Conservation (phyloP, 148 eudicot species). For the Amaranthus hypochondriacus region DNA sequence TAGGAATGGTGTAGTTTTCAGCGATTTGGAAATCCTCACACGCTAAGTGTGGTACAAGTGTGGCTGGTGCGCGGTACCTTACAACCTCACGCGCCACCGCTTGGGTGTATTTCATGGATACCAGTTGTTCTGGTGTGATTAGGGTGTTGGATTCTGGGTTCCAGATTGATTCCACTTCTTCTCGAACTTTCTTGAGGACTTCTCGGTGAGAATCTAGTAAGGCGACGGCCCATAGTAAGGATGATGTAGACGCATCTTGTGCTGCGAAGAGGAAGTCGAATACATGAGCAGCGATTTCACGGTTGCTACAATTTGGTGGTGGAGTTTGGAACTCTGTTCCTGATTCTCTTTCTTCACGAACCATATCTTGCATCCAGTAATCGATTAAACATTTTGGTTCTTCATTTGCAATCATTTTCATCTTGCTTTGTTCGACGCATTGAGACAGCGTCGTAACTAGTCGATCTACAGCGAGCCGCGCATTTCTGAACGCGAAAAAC, state of each 20-base stretch:
- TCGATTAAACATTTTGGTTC: constrained; percentile 72
- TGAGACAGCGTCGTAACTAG: constrained; percentile 37
- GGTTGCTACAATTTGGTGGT: constrained; percentile 29
- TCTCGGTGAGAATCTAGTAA: constrained; percentile 61
- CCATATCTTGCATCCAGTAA: constrained; percentile 71
- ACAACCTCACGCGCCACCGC: constrained; percentile 92
- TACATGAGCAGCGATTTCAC: constrained; percentile 52
- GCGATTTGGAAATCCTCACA: constrained; percentile 53
- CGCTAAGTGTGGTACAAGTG: constrained; percentile 75
- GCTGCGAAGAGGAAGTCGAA: constrained; percentile 84
- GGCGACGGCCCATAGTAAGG: constrained; percentile 78
- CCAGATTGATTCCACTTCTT: constrained; percentile 54
- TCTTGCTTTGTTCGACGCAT: constrained; percentile 52
- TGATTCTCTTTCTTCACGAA: constrained; percentile 36
- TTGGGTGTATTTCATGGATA: constrained; percentile 65
- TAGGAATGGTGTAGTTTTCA: constrained; percentile 47
- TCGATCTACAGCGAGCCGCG: constrained; percentile 56
- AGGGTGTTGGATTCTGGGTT: constrained; percentile 24
- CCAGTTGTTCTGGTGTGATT: constrained; percentile 51
- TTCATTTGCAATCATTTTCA: constrained; percentile 29
- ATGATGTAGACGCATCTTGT: constrained; percentile 83
- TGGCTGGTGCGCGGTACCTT: constrained; percentile 67
- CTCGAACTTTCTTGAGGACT: constrained; percentile 44
- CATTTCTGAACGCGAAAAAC: constrained; percentile 66
- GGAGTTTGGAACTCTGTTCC: background rate